These are phyloP conservation scores for Claviceps humidiphila DNA, from an alignment of 2,329 filamentous ascomycete genomes.

Conservation along the genomic window DNA sequence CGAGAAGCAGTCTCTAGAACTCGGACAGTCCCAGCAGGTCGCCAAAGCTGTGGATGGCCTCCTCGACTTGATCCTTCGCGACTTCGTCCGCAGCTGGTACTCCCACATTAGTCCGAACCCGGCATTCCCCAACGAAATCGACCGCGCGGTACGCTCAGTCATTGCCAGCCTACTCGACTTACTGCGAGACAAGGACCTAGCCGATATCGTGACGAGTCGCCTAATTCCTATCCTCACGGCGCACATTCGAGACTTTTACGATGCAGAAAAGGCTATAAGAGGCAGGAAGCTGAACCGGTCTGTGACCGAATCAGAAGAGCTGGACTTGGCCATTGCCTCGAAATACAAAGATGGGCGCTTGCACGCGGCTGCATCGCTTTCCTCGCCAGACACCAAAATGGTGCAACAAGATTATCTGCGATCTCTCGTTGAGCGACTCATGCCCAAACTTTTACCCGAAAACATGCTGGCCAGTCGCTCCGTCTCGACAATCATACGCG, in stretches of 20 bases:
- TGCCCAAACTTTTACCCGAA: conserved; percentile 63
- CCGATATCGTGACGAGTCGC: conserved; percentile 67
- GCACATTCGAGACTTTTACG: conserved; percentile 81
- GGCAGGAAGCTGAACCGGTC: conserved; percentile 79
- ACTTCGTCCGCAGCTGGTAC: conserved; percentile 88
- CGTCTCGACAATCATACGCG: conserved; percentile 68
- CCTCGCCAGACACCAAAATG: conserved; percentile 70
- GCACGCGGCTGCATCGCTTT: conserved; percentile 72
- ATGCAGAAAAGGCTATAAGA: conserved; percentile 75
- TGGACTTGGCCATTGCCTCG: conserved; percentile 87
- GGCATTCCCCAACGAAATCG: conserved; percentile 75
- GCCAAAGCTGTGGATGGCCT: conserved; percentile 70
- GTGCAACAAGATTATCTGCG: conserved; percentile 84
- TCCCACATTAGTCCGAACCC: conserved; percentile 68
- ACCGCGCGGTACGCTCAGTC: conserved; percentile 62
- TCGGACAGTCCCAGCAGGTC: conserved; percentile 55
- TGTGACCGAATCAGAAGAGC: conserved; percentile 90
- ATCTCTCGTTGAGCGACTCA: conserved; percentile 53
- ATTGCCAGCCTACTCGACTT: conserved; percentile 59
- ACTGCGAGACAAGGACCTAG: conserved; percentile 64
- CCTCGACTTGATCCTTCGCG: conserved; percentile 61
- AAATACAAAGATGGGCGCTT: conserved; percentile 84
- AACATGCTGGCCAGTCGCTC: conserved; percentile 66
- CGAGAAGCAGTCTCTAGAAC: conserved; percentile 55
- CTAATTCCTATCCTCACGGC: conserved; percentile 78